Evolutionary conservation across 306 rosid species (phyloP).

Genomic region (Glycyrrhiza uralensis): DNA sequence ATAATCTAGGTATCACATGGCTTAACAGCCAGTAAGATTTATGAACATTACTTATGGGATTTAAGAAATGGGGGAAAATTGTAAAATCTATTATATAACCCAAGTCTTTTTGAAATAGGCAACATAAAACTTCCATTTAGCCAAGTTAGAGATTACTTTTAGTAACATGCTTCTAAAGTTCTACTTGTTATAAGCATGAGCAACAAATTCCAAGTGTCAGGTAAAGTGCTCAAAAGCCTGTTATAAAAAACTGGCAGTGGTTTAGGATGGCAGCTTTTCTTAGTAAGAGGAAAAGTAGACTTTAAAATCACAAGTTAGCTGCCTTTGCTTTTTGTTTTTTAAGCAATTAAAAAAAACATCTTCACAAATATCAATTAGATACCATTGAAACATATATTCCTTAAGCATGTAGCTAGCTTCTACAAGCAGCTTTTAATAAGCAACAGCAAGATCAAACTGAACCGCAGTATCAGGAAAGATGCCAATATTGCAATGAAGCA

Average conservation of each 20-base stretch:
- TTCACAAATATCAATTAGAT: not conserved
- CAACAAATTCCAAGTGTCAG: not conserved
- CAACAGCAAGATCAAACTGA: not conserved
- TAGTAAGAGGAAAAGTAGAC: not conserved
- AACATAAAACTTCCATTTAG: not conserved
- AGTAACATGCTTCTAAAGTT: not conserved
- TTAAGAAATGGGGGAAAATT: not conserved
- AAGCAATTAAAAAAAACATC: too few relatives aligned
- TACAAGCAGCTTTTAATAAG: not conserved
- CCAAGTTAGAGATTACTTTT: not conserved
- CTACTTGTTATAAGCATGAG: not conserved
- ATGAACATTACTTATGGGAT: not conserved
- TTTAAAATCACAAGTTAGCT: not conserved
- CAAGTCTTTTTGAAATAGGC: not conserved
- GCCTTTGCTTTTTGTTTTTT: not conserved
- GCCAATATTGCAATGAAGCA: not conserved
- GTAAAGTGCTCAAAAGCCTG: not conserved
- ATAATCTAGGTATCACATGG: not conserved
- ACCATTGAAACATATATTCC: not conserved
- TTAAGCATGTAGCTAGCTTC: not conserved
- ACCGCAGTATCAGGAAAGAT: not conserved
- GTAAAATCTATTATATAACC: not conserved
- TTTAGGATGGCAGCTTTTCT: not conserved
- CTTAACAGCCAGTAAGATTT: not conserved
- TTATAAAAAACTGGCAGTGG: not conserved